Conservation (phyloP, 208 protist genomes). For the Wallacemonas rigidus region DNA sequence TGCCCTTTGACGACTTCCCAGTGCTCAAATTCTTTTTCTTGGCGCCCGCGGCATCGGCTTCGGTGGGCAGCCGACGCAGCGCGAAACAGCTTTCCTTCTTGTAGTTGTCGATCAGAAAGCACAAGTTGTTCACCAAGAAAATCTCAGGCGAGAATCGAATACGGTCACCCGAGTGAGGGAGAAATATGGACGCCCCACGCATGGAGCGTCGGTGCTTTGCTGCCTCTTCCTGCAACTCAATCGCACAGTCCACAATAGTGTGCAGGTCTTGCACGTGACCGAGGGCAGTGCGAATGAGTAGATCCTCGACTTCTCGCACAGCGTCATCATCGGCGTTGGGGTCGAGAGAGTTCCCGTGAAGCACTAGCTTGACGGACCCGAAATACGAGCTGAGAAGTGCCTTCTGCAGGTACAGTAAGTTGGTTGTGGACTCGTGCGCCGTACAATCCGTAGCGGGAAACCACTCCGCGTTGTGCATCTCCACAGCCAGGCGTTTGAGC, state of each 20-base stretch:
- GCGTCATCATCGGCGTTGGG: slow-evolving; percentile 50
- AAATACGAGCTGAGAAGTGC: slow-evolving; percentile 76
- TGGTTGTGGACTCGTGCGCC: slow-evolving; percentile 74
- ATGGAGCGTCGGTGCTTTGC: slow-evolving; percentile 27
- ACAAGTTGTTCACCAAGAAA: slow-evolving; percentile 84
- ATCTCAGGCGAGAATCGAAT: slow-evolving; percentile 47
- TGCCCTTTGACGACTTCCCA: slow-evolving; percentile 11
- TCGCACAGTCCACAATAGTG: slow-evolving; percentile 52
- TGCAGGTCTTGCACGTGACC: slow-evolving; percentile 69
- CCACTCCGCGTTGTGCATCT: slow-evolving; percentile 67
- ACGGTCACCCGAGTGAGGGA: slow-evolving; percentile 7
- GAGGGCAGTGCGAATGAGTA: slow-evolving; percentile 61
- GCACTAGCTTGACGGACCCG: slow-evolving; percentile 68
- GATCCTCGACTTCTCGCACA: slow-evolving; percentile 57
- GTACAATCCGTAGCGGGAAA: slow-evolving; percentile 75
- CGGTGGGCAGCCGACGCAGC: slow-evolving; percentile 25
- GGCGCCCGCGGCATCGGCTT: slow-evolving; percentile 2
- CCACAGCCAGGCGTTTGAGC: slow-evolving; percentile 47
- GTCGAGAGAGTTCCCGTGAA: slow-evolving; percentile 55
- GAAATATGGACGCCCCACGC: slow-evolving; percentile 15
- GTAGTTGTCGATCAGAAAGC: slow-evolving; percentile 77
- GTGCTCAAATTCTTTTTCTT: neutral
- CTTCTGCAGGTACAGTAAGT: slow-evolving; percentile 84
- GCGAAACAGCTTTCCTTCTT: slow-evolving; percentile 67
- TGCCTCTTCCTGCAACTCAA: slow-evolving; percentile 50